Conservation (phyloP, 2,329 filamentous ascomycete species). For the Botrytis tulipae region DNA sequence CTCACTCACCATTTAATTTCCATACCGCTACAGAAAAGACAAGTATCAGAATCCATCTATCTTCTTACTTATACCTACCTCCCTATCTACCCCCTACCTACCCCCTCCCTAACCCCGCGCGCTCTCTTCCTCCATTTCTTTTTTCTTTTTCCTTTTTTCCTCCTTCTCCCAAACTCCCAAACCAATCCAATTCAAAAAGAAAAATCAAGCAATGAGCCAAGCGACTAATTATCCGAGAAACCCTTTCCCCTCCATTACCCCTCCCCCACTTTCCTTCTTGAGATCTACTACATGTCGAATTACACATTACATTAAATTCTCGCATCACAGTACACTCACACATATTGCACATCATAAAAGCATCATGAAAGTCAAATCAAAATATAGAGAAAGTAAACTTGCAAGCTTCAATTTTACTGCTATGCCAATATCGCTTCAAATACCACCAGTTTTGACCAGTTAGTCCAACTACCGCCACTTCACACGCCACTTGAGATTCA, state of each 20-base stretch:
- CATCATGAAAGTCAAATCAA: background rate
- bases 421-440: conserved; percentile 1
- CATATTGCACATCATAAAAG: background rate
- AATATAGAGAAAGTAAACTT: background rate
- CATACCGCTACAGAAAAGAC: too few relatives aligned
- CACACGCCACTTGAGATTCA: background rate
- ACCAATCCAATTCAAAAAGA: too few relatives aligned
- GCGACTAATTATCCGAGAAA: background rate
- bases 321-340: too few relatives aligned
- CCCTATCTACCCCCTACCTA: too few relatives aligned
- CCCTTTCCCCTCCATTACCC: background rate
- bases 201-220: background rate
- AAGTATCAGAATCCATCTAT: too few relatives aligned
- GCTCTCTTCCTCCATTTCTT: too few relatives aligned
- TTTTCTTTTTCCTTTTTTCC: too few relatives aligned
- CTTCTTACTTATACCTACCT: too few relatives aligned
- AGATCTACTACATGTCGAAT: background rate
- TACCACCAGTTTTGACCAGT: background rate
- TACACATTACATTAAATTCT: too few relatives aligned
- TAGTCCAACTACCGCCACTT: background rate
- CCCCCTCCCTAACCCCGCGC: too few relatives aligned
- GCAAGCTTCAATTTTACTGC: conserved; percentile 11
- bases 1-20: too few relatives aligned
- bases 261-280: background rate
- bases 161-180: too few relatives aligned